Percentiles rank a stretch among this genome's conserved stretches.
phyloP scores from a whole-genome alignment of 208 protist species.

The Lotmaria passim region DNA sequence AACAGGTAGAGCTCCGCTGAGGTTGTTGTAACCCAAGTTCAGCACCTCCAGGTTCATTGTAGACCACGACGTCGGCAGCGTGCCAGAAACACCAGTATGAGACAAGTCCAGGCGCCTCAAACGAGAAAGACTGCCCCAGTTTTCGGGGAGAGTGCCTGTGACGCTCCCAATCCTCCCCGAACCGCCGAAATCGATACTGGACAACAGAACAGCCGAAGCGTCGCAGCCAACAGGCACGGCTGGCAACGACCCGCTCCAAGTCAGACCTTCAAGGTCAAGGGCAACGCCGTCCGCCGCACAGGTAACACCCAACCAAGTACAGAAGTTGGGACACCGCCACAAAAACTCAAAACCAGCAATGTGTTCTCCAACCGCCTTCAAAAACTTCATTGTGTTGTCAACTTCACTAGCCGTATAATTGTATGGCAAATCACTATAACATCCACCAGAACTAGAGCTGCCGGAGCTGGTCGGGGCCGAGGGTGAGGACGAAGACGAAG shows the following conservation, averaged over 20 bases:
- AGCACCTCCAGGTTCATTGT: not conserved
- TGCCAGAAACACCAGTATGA: not conserved
- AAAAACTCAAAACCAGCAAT: no score
- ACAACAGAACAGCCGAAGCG: not conserved
- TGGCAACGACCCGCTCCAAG: not conserved
- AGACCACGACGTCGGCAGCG: not conserved
- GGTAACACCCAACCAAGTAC: no score
- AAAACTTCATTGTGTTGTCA: no score
- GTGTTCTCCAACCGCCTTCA: no score
- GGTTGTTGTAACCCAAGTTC: not conserved
- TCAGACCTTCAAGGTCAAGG: not conserved
- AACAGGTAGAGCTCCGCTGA: not conserved
- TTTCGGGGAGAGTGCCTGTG: not conserved
- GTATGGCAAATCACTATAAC: no score
- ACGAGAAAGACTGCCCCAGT: not conserved
- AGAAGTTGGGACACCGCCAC: no score
- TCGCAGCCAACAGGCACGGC: not conserved
- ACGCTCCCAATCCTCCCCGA: not conserved
- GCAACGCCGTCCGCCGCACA: not conserved
- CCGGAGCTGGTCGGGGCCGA: conserved; percentile 2
- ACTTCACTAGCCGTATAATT: no score
- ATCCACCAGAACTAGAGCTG: not conserved
- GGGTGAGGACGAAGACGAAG: no score
- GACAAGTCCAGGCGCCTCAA: not conserved
- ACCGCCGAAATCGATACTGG: not conserved